These are phyloP conservation scores for Torulaspora indica DNA, from an alignment of 805 yeast species.

Conservation along the genomic window DNA sequence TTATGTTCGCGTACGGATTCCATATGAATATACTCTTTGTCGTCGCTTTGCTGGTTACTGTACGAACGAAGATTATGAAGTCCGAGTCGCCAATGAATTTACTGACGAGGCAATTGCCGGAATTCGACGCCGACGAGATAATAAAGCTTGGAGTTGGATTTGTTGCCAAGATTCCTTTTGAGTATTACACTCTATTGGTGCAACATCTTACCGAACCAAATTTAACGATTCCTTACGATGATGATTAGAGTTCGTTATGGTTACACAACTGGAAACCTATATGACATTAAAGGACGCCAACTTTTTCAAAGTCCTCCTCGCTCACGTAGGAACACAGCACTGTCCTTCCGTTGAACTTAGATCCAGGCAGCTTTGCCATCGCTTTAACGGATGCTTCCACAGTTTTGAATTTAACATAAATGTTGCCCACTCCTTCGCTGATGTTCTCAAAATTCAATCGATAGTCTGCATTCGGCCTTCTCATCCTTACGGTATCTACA, in stretches of 20 bases:
- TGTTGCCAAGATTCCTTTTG: slow-evolving; percentile 65
- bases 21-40: slow-evolving; percentile 82
- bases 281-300: slow-evolving; percentile 24
- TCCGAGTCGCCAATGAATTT: slow-evolving; percentile 65
- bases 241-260: slow-evolving; percentile 2
- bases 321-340: slow-evolving; percentile 61
- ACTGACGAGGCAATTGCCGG: slow-evolving; percentile 62
- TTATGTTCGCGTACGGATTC: slow-evolving; percentile 83
- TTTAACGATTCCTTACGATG: slow-evolving; percentile 14
- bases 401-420: slow-evolving; percentile 60
- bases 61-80: slow-evolving; percentile 56
- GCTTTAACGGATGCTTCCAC: slow-evolving; percentile 53
- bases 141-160: slow-evolving; percentile 77
- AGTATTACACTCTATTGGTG: slow-evolving; percentile 44
- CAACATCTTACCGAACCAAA: slow-evolving; percentile 30
- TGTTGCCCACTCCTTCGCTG: slow-evolving; percentile 62
- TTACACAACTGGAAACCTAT: not conserved
- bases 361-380: slow-evolving; percentile 54
- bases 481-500: slow-evolving; percentile 53
- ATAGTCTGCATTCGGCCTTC: slow-evolving; percentile 47
- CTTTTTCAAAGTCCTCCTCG: slow-evolving; percentile 52
- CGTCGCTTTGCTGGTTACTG: slow-evolving; percentile 73
- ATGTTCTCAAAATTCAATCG: slow-evolving; percentile 43
- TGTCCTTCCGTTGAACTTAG: slow-evolving; percentile 61
- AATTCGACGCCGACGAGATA: slow-evolving; percentile 63